Evolutionary conservation across 2,329 filamentous ascomycete genomes (phyloP), one percentile per base, ranked within the genome.

Genomic region (Diplocarpon rosae): DNA sequence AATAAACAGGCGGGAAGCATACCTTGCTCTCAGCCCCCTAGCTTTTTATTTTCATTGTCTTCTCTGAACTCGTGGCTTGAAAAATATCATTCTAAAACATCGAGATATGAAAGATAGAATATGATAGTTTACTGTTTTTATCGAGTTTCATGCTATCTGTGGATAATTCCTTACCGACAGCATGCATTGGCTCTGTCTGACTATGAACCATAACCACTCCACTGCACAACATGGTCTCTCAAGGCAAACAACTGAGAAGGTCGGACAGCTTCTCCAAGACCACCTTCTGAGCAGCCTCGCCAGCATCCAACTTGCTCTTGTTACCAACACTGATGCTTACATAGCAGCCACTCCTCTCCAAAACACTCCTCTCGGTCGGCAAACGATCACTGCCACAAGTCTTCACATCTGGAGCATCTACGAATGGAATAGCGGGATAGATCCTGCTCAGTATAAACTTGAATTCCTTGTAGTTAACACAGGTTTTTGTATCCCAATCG

Each of bases 301-400:
- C 41, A 15, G 41, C 41, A 15, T 43, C 41, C 12, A 37, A 2
- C 34, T 43, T 43, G 15, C 31, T 37, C 9, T 4, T 13, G 16
- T 43, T 29, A 1, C 41, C 41, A 15, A 43, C 41, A 32, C 41
- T 43, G 28, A 43, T 31, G 15, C 41, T 43, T 16, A 31, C 41
- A 13, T 37, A 43, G 32, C 41, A 43, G 7, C 41, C 34, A 13
- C 15, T 16, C 6, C 7, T 28, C 10, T 29, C 41, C 12, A 43
- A 27, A 14, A 43, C 41, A 11, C 14, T 32, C 15, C 41, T 37
- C 34, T 37, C 41, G n/a, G 30, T 24, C 12, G 41, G 34, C 14
- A 43, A 32, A 14, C 41, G 33, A 31, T 43, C 41, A 11, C 28
- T 14, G 24, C 41, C 41, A 16, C 41, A 43, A 17, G 33, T 43